phyloP scores from a whole-genome alignment of 441 rosid species.

The Dalechampia spathulata region DNA sequence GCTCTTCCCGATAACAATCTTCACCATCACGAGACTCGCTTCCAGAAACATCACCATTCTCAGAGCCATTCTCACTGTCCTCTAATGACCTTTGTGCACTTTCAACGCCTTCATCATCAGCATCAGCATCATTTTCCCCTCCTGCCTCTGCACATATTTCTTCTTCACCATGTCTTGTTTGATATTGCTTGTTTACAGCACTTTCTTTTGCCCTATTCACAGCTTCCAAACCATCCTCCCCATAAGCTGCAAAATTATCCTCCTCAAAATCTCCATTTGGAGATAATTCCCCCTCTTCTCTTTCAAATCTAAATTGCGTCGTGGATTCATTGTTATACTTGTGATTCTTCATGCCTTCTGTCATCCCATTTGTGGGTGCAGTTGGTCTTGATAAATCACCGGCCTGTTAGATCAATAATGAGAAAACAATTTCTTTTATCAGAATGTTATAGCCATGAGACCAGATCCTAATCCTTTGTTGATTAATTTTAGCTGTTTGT shows the following conservation, averaged over 20 bases:
- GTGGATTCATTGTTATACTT: slow-evolving; percentile 48
- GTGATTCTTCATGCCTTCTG: slow-evolving; percentile 39
- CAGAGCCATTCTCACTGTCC: slow-evolving; percentile 85
- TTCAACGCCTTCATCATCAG: slow-evolving; percentile 78
- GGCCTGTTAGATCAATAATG: slow-evolving; percentile 40
- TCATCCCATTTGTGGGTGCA: slow-evolving; percentile 41
- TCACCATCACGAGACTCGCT: slow-evolving; percentile 83
- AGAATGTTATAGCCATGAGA: background rate
- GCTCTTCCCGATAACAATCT: slow-evolving; percentile 77
- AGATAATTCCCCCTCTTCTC: slow-evolving; percentile 99
- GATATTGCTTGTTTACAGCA: slow-evolving; percentile 47
- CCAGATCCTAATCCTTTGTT: slow-evolving; percentile 10
- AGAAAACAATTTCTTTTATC: slow-evolving; percentile 11
- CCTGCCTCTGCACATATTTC: slow-evolving; percentile 48
- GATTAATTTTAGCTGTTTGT: too few relatives aligned
- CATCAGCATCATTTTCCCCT: slow-evolving; percentile 67
- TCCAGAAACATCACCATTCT: slow-evolving; percentile 85
- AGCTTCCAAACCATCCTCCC: slow-evolving; percentile 54
- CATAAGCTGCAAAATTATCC: slow-evolving; percentile 78
- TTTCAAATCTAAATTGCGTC: slow-evolving; percentile 60
- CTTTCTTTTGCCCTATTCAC: slow-evolving; percentile 45
- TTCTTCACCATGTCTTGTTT: slow-evolving; percentile 42
- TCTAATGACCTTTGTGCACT: slow-evolving; percentile 85
- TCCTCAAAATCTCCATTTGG: slow-evolving; percentile 93
- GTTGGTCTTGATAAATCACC: slow-evolving; percentile 38